Conservation (phyloP, 257 asterid species). For the Solanum rostratum region DNA sequence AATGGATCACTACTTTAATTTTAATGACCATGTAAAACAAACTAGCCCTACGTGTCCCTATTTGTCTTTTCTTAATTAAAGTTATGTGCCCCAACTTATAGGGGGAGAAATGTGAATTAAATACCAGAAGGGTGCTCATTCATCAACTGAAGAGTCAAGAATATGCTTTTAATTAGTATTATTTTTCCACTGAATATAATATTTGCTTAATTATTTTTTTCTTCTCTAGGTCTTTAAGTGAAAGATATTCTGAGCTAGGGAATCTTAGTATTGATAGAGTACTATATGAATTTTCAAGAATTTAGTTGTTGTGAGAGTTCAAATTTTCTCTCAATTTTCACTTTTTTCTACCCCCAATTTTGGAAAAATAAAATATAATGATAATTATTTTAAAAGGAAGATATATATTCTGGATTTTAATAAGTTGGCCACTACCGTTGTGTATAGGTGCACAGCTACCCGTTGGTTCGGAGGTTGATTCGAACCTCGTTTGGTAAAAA, state of each 20-base stretch:
- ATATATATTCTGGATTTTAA: neutral
- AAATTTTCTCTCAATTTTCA: no score
- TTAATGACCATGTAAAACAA: constrained; percentile 6
- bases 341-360: no score
- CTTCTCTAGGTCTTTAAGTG: neutral
- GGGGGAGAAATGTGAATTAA: neutral
- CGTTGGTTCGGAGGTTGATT: no score
- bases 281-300: neutral
- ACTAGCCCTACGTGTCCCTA: neutral
- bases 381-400: neutral
- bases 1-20: neutral
- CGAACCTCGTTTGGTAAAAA: no score
- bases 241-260: neutral
- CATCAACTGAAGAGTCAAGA: neutral
- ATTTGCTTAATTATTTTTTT: neutral
- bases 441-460: no score
- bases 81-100: neutral
- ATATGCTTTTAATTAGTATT: neutral
- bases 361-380: neutral
- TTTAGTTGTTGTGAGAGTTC: no score
- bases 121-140: neutral
- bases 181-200: neutral
- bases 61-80: neutral
- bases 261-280: neutral
- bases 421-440: neutral